Percentiles rank a stretch among this genome's conserved stretches.
Evolutionary conservation across 495 filamentous ascomycete genomes (phyloP).

Genomic region (Daldinia grandis): DNA sequence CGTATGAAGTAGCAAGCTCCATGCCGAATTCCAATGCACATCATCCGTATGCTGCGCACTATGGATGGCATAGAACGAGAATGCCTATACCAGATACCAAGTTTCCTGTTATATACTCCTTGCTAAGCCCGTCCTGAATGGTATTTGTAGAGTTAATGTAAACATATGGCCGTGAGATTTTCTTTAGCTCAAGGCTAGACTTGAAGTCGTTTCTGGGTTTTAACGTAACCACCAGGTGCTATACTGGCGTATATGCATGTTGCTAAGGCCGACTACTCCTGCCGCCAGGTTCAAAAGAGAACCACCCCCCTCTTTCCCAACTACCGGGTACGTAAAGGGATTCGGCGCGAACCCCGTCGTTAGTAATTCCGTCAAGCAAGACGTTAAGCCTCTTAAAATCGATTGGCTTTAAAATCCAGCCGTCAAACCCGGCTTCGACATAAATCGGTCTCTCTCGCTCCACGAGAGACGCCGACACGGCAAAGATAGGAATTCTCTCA

Average conservation of each 20-base stretch:
- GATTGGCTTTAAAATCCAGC: constrained; percentile 84
- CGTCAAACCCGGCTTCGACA: constrained; percentile 85
- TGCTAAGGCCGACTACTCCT: background rate
- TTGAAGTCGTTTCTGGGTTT: background rate
- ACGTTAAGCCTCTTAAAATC: constrained; percentile 72
- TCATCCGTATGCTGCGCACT: background rate
- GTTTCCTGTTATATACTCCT: background rate
- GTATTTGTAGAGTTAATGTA: background rate
- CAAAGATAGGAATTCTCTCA: constrained; percentile 80
- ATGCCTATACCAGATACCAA: background rate
- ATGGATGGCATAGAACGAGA: background rate
- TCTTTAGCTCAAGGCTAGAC: background rate
- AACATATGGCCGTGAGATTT: background rate
- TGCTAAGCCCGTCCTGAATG: background rate
- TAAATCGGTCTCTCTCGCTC: constrained; percentile 76
- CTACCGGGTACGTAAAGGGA: constrained; percentile 67
- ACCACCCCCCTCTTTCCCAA: constrained; percentile 82
- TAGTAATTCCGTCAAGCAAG: constrained; percentile 67
- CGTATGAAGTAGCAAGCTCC: background rate
- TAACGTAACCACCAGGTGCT: background rate
- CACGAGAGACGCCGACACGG: constrained; percentile 85
- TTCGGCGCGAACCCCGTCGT: constrained; percentile 54
- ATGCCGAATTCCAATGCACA: background rate
- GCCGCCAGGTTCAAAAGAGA: constrained; percentile 41
- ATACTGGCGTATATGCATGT: background rate